Evolutionary conservation across 2,329 filamentous ascomycete genomes (phyloP).

Genomic region (Fusarium newnesense): DNA sequence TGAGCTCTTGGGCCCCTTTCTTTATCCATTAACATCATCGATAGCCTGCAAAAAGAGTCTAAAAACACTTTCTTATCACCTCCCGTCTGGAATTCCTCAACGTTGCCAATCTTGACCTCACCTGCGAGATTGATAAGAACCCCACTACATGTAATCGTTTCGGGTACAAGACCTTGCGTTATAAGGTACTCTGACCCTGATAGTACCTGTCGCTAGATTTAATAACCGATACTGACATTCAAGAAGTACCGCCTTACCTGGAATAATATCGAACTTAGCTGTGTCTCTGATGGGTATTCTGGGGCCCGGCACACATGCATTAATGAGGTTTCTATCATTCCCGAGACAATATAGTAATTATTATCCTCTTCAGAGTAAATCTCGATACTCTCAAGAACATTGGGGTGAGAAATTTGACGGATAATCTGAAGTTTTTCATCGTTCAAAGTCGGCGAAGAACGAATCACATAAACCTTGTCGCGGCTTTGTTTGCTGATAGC

Average conservation of each 20-base stretch:
- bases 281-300: not conserved
- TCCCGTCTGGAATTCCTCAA: not conserved
- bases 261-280: not conserved
- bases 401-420: not conserved
- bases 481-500: not conserved
- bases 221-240: not conserved
- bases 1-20: not conserved
- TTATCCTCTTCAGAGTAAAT: not conserved
- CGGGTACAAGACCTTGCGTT: not conserved
- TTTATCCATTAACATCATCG: not conserved
- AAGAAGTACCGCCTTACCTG: not conserved
- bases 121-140: not conserved
- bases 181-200: not conserved
- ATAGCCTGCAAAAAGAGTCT: not conserved
- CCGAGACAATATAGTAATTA: not conserved
- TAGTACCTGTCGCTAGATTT: not conserved
- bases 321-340: not conserved
- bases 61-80: not conserved
- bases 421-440: not conserved
- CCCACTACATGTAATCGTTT: not conserved
- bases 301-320: not conserved
- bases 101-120: not conserved
- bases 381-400: not conserved
- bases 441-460: not conserved
- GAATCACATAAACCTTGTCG: not conserved